phyloP scores from a whole-genome alignment of 1,284 basidiomycete species.

The Apiotrichum porosum region DNA sequence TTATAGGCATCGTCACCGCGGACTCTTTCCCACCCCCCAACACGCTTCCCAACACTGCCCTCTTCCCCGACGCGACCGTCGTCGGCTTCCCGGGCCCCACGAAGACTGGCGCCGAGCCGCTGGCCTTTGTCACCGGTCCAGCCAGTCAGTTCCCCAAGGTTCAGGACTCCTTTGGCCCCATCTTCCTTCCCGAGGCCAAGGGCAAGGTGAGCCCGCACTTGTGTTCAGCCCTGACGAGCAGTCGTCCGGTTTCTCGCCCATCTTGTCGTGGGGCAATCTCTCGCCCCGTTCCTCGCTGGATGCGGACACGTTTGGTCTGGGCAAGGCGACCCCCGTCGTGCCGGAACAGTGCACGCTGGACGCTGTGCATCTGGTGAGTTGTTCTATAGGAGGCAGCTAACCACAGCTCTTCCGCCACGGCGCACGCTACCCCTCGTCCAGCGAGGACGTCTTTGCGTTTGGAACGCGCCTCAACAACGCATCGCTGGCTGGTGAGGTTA shows the following conservation, averaged over 20 bases:
- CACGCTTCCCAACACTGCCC: conserved; percentile 25
- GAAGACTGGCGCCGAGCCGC: conserved; percentile 54
- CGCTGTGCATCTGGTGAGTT: too few relatives aligned
- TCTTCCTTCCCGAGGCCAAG: conserved; percentile 46
- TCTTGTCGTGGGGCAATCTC: conserved; percentile 75
- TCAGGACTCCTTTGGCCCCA: conserved; percentile 48
- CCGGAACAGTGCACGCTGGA: conserved; percentile 66
- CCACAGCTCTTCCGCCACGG: conserved; percentile 62
- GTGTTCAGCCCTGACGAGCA: neutral
- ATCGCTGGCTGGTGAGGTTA: conserved; percentile 24
- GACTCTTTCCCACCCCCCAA: conserved; percentile 34
- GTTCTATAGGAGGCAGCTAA: conserved; percentile 39
- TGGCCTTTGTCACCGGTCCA: conserved; percentile 53
- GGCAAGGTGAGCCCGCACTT: conserved; percentile 7
- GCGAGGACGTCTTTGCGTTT: conserved; percentile 30
- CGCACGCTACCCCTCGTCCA: conserved; percentile 46
- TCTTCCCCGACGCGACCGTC: conserved; percentile 51
- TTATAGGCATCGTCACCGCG: conserved; percentile 26
- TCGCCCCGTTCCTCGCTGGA: conserved; percentile 76
- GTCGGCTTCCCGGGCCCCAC: conserved; percentile 55
- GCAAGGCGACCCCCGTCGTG: conserved; percentile 60
- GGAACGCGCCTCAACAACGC: conserved; percentile 34
- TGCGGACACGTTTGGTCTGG: conserved; percentile 64
- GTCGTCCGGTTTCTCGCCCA: conserved; percentile 54
- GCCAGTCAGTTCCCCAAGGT: conserved; percentile 47